phyloP scores from a whole-genome alignment of 768 basidiomycete species.

The Serendipita sp. region DNA sequence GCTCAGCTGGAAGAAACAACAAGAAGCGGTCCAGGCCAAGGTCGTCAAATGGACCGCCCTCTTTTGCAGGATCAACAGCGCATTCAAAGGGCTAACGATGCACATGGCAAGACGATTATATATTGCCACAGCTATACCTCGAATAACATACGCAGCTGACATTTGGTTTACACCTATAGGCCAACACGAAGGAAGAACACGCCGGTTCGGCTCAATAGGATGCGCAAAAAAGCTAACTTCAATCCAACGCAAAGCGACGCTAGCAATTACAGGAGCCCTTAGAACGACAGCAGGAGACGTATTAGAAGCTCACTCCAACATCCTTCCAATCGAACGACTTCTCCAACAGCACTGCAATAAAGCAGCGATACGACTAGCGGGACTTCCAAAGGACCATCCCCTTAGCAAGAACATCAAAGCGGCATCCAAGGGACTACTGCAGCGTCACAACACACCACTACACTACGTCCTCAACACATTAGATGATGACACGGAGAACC shows the following conservation, averaged over 20 bases:
- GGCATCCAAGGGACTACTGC: not conserved
- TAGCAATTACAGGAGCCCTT: conserved; percentile 14
- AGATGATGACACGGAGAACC: not conserved
- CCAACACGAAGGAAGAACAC: fast-evolving
- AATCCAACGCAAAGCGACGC: conserved; percentile 13
- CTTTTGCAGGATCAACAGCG: not conserved
- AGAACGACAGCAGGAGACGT: conserved; percentile 10
- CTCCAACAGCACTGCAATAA: conserved; percentile 5
- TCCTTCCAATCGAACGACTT: conserved; percentile 6
- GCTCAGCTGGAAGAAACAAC: conserved; percentile 18
- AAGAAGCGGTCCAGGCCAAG: conserved; percentile 4
- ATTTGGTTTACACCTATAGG: not conserved
- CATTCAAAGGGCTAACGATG: conserved; percentile 3
- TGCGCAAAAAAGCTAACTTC: not conserved
- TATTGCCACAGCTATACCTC: conserved; percentile 12
- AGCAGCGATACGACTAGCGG: conserved; percentile 6
- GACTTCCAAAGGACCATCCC: conserved; percentile 3
- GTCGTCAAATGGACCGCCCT: not conserved
- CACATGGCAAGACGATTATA: conserved; percentile 11
- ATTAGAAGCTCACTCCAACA: conserved; percentile 4
- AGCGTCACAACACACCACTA: conserved; percentile 13
- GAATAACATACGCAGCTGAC: conserved; percentile 15
- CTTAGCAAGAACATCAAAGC: not conserved
- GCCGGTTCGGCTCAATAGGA: not conserved
- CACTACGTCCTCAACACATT: conserved; percentile 13